A percentile compares a stretch with the other conserved stretches of the same genome.
Evolutionary conservation across 1,284 basidiomycete species (phyloP).

Genomic region (Vanrija pseudolonga): DNA sequence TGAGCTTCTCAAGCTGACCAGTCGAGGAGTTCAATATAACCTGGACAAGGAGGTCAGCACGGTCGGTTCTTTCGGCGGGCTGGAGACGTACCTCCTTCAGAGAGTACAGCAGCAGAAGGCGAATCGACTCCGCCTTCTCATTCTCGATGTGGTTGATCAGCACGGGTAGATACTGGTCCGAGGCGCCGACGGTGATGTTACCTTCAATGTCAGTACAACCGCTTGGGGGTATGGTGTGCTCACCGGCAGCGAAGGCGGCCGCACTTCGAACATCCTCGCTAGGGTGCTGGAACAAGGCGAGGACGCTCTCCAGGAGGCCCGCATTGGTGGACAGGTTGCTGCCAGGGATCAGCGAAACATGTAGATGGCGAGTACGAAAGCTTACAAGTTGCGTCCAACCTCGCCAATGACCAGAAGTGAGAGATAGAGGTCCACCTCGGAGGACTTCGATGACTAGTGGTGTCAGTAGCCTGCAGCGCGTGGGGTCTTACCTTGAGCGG

Average conservation of each 20-base stretch:
- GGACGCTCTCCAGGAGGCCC: conserved; percentile 68
- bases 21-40: conserved; percentile 86
- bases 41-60: conserved; percentile 44
- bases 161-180: conserved; percentile 75
- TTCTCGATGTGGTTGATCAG: conserved; percentile 77
- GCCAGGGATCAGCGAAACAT: background rate
- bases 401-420: conserved; percentile 84
- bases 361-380: background rate
- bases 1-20: conserved; percentile 74
- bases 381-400: conserved; percentile 78
- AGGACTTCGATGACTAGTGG: conserved; percentile 62
- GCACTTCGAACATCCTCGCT: conserved; percentile 82
- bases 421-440: conserved; percentile 66
- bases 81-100: conserved; percentile 67
- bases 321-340: conserved; percentile 78
- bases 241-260: conserved; percentile 86
- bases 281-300: conserved; percentile 68
- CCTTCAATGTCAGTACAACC: conserved; percentile 52
- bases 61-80: background rate
- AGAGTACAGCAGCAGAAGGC: conserved; percentile 80
- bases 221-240: conserved; percentile 19
- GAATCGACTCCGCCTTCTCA: conserved; percentile 62
- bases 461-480: background rate
- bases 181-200: conserved; percentile 89
- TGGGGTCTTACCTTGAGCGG: conserved; percentile 60